A percentile compares a stretch with the other conserved stretches of the same genome.
Evolutionary conservation across 164 flowering plant species (phyloP).

Genomic region (Vitis riparia): DNA sequence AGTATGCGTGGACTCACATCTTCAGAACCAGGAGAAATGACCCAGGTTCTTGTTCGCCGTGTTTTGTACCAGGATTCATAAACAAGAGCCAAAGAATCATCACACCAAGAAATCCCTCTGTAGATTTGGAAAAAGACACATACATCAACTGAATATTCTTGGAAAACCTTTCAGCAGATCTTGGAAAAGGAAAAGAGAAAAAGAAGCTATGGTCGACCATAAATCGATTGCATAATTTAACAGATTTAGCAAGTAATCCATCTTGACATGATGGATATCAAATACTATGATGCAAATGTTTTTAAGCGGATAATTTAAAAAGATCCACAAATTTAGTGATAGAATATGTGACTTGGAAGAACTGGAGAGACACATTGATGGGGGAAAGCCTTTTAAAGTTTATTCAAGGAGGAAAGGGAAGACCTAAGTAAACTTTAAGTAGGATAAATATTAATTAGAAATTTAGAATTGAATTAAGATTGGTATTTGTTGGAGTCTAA

Average conservation of each 20-base stretch:
- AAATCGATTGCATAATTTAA: neutral
- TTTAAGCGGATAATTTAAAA: neutral
- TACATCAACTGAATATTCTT: neutral
- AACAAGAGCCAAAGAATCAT: constrained; percentile 86
- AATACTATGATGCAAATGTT: neutral
- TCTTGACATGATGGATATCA: neutral
- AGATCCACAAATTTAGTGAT: too few relatives aligned
- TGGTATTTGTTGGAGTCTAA: too few relatives aligned
- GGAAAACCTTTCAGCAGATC: neutral
- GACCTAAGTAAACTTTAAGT: too few relatives aligned
- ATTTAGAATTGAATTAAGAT: too few relatives aligned
- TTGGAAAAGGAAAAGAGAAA: neutral
- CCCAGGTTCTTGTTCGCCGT: constrained; percentile 84
- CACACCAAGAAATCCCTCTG: constrained; percentile 97
- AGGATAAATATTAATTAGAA: too few relatives aligned
- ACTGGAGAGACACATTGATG: too few relatives aligned
- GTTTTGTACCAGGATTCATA: constrained; percentile 99
- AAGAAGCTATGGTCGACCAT: neutral
- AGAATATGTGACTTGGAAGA: too few relatives aligned
- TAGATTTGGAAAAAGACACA: constrained; percentile 1
- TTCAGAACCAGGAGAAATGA: constrained; percentile 72
- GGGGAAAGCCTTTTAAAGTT: too few relatives aligned
- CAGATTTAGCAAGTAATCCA: neutral
- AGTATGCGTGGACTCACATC: constrained; percentile 70
- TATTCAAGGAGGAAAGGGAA: too few relatives aligned